A percentile compares a stretch with the other conserved stretches of the same genome.
Evolutionary conservation across 2,329 filamentous ascomycete genomes (phyloP).

Genomic region (Aspergillus udagawae): DNA sequence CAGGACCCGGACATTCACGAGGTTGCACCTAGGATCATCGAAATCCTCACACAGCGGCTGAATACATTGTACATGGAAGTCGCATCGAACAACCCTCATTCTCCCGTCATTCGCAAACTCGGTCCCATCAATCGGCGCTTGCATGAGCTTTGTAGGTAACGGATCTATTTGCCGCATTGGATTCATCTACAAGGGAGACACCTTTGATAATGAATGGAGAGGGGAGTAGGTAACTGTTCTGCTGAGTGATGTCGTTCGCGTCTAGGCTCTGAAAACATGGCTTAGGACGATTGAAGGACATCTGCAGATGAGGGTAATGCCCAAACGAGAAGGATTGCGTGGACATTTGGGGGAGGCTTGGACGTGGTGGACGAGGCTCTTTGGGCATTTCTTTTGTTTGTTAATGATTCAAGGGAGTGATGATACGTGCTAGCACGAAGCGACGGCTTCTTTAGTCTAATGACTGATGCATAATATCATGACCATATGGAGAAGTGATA

Average conservation of each 20-base stretch:
- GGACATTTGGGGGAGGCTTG: not conserved
- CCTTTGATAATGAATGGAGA: not conserved
- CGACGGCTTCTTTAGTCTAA: not conserved
- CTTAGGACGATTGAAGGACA: not conserved
- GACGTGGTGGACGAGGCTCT: not conserved
- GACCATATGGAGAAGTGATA: not conserved
- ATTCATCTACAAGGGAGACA: not conserved
- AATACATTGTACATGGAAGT: slow-evolving; percentile 55
- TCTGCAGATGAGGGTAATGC: not conserved
- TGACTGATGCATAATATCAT: not conserved
- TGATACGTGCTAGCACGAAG: not conserved
- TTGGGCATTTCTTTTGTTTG: not conserved
- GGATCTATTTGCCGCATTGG: not conserved
- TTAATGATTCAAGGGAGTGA: not conserved
- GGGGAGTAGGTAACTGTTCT: no score
- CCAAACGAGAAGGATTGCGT: not conserved
- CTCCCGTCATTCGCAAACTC: slow-evolving; percentile 51
- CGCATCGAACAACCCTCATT: slow-evolving; percentile 49
- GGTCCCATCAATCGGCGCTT: slow-evolving; percentile 43
- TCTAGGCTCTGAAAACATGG: not conserved
- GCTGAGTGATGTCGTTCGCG: not conserved
- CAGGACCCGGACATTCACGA: slow-evolving; percentile 54
- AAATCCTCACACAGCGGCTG: slow-evolving; percentile 55
- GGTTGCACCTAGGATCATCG: slow-evolving; percentile 57
- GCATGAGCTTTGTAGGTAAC: slow-evolving; percentile 30